phyloP scores from a whole-genome alignment of 345 rosid species.

The Aethionema arabicum region DNA sequence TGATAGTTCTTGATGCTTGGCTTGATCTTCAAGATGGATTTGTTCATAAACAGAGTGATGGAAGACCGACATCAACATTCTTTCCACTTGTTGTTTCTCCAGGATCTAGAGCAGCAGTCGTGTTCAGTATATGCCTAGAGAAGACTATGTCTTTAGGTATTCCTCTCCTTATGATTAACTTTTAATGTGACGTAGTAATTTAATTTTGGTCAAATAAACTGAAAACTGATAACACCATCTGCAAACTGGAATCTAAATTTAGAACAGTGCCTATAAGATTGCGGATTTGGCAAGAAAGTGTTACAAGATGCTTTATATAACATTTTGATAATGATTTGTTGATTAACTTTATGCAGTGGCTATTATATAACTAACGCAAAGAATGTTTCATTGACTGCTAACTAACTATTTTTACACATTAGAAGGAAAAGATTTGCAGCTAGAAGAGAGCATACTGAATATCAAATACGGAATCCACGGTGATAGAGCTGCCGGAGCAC shows the following conservation, averaged over 20 bases:
- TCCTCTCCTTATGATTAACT: constrained; percentile 17
- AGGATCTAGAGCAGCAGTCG: constrained; percentile 70
- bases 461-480: constrained; percentile 77
- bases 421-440: constrained; percentile 46
- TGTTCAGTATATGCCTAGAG: constrained; percentile 67
- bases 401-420: constrained; percentile 33
- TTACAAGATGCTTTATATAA: neutral
- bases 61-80: constrained; percentile 79
- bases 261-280: constrained; percentile 4
- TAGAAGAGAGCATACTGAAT: constrained; percentile 69
- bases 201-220: constrained; percentile 6
- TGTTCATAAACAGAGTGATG: constrained; percentile 61
- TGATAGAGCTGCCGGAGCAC: constrained; percentile 78
- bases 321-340: neutral
- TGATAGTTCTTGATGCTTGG: constrained; percentile 85
- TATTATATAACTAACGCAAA: constrained; percentile 4
- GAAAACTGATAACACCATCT: constrained; percentile 14
- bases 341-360: neutral
- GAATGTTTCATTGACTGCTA: constrained; percentile 9
- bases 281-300: constrained; percentile 11
- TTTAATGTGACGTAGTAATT: neutral
- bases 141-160: constrained; percentile 57
- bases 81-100: constrained; percentile 85
- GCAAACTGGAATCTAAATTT: constrained; percentile 11
- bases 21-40: constrained; percentile 95